These are phyloP conservation scores for Pythium diclinum DNA, from an alignment of 352 stramenopile species.

Conservation along the genomic window DNA sequence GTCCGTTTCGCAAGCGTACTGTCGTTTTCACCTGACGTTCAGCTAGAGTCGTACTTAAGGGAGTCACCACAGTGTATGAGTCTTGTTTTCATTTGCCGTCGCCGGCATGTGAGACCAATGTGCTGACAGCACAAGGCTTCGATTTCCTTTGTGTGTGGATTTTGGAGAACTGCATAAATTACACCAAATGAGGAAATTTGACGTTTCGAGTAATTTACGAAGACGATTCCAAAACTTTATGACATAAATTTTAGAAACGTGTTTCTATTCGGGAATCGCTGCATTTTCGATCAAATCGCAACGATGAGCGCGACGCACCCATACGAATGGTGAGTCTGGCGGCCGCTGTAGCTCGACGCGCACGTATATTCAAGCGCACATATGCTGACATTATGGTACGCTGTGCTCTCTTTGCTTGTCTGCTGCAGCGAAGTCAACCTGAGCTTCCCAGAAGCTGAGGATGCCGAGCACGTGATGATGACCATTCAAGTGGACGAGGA, in stretches of 20 bases:
- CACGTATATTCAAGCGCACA: neutral
- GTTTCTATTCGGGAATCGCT: conserved; percentile 9
- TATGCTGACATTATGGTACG: neutral
- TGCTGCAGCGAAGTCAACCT: conserved; percentile 51
- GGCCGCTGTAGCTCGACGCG: neutral
- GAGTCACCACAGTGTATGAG: too few relatives aligned
- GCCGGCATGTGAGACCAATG: too few relatives aligned
- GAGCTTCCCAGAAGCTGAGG: conserved; percentile 58
- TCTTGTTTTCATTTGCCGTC: too few relatives aligned
- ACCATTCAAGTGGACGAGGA: conserved; percentile 87
- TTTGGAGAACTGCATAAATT: too few relatives aligned
- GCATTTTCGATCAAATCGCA: neutral
- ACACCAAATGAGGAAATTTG: neutral
- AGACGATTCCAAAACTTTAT: neutral
- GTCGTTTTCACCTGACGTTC: too few relatives aligned
- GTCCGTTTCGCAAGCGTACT: too few relatives aligned
- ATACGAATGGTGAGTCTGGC: conserved; percentile 64
- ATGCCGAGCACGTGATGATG: conserved; percentile 67
- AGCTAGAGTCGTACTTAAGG: too few relatives aligned
- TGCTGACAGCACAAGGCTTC: too few relatives aligned
- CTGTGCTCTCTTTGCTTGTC: neutral
- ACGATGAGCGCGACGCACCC: conserved; percentile 56
- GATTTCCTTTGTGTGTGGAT: too few relatives aligned
- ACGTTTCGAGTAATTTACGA: neutral
- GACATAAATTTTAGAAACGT: neutral